phyloP scores from a whole-genome alignment of 371 early-diverging fungal species.

The Apophysomyces variabilis region DNA sequence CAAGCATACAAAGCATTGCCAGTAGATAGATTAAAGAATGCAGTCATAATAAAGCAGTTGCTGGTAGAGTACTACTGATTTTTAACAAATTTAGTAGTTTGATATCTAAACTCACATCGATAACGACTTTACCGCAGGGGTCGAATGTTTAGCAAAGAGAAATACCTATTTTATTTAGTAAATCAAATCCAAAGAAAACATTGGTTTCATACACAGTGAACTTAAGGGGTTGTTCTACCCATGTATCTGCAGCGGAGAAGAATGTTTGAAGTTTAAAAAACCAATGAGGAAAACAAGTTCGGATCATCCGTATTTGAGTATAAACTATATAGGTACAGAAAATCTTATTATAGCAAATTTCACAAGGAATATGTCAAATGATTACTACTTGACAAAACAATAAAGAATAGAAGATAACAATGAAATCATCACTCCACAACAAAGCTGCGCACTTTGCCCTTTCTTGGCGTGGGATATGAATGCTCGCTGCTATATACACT shows the following conservation, averaged over 20 bases:
- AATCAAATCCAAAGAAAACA: no score
- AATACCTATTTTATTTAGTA: no score
- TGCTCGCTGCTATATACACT: conserved; percentile 30
- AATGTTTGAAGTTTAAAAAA: neutral
- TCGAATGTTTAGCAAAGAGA: no score
- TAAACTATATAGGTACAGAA: conserved; percentile 5
- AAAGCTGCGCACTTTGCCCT: conserved; percentile 25
- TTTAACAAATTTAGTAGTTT: no score
- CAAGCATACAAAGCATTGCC: no score
- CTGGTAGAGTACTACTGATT: no score
- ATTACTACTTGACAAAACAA: conserved; percentile 7
- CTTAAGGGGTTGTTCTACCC: neutral
- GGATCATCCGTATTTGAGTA: neutral
- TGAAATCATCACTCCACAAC: conserved; percentile 18
- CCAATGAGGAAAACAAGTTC: neutral
- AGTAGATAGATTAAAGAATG: no score
- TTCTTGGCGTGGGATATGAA: conserved; percentile 3
- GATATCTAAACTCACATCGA: no score
- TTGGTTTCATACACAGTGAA: no score
- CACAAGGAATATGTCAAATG: conserved; percentile 1
- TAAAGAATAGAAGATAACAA: conserved; percentile 2
- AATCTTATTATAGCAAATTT: conserved; percentile 6
- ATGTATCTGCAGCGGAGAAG: neutral
- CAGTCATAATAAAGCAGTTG: no score
- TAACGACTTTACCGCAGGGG: no score